These are phyloP conservation scores for Stephania japonica DNA, from an alignment of 164 flowering plant species.

Conservation along the genomic window DNA sequence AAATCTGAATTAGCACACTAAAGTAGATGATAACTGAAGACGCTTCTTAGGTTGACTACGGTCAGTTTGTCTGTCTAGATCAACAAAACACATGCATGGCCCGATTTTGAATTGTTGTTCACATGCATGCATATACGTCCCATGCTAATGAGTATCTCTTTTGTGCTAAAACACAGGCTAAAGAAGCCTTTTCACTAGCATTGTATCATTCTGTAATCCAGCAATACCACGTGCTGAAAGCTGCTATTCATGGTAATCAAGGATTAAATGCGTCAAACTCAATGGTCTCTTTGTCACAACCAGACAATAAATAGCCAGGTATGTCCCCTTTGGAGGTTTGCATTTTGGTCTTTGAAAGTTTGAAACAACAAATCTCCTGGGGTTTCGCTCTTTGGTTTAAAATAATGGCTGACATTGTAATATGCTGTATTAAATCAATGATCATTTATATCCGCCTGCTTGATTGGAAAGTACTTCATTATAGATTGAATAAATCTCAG, in stretches of 20 bases:
- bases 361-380: background rate
- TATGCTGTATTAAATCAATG: background rate
- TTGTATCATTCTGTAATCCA: constrained; percentile 51
- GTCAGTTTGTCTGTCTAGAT: background rate
- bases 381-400: background rate
- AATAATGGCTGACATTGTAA: background rate
- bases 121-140: background rate
- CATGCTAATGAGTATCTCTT: constrained; percentile 5
- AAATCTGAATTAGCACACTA: background rate
- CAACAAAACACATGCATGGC: background rate
- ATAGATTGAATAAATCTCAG: background rate
- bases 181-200: constrained; percentile 43
- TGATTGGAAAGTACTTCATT: background rate
- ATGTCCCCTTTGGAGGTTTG: constrained; percentile 4
- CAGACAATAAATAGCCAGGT: constrained; percentile 37
- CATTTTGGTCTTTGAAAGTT: background rate
- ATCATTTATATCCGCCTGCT: background rate
- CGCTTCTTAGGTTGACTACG: background rate
- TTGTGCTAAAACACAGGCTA: constrained; percentile 47
- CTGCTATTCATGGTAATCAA: constrained; percentile 66
- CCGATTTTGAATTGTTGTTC: background rate
- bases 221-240: constrained; percentile 70
- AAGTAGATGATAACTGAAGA: background rate
- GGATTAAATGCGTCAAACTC: constrained; percentile 65
- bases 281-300: constrained; percentile 60